Base-by-base conservation (phyloP, 352 stramenopile species). In the Albugo laibachii region DNA sequence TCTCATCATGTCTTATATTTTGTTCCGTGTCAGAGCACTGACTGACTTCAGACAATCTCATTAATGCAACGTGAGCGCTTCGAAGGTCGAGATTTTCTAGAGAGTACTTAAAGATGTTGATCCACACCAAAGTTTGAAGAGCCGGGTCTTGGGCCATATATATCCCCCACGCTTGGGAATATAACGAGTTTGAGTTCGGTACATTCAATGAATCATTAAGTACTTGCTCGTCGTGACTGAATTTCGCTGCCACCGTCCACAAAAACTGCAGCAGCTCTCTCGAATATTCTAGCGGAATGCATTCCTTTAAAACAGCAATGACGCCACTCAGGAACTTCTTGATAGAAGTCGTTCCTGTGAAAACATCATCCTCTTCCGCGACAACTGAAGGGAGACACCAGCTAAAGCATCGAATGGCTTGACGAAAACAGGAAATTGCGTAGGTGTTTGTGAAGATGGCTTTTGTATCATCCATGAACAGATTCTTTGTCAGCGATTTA, bases 71-170 rank as follows among this genome's bases (percentile, higher is more conserved):
- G 31, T 86, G 73, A 0, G 70, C 70, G 27, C 83, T 71, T 6
- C 69, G 67, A 46, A 77, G 83, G 13, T 56, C 36, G 19, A 52
- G 63, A 20, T 78, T 65, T 24, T 86, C 70, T 1, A 83, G 67
- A 2, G 70, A 77, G 27, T 78, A 78, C 53, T 86, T 86, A 45
- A 86, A 86, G 45, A 86, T 65, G 50, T 86, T 83, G 13, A 86
- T 66, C 74, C 74, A 86, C 4, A 83, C 61, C 44, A 86, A 86
- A 5, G 69, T 77, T 55, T 86, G 66, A 19, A 83, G 46, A 1
- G 61, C 61, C 15, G 55, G 55, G 21, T 60, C 66, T 36, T 52
- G 41, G 24, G 24, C 24, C 24, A 31, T 31, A 31, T 31, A 31
- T 8, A 31, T 31, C 24, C 24, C 24, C 24, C 24, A 31, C 8